These are phyloP conservation scores for Vanilla planifolia DNA, from an alignment of 106 monocot species.

Conservation along the genomic window DNA sequence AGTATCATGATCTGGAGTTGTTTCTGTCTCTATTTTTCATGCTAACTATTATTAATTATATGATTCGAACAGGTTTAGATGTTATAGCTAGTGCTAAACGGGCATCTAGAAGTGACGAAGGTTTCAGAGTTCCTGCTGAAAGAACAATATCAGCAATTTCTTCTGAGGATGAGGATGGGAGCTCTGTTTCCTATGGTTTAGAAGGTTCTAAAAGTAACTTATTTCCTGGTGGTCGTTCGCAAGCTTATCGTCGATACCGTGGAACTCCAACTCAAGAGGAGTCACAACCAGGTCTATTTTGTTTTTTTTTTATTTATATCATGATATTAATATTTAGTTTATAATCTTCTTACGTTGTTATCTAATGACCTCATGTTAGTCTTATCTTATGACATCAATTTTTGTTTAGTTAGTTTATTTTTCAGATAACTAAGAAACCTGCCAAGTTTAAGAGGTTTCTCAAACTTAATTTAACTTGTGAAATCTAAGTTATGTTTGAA, in stretches of 20 bases:
- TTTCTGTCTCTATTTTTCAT: constrained; percentile 3
- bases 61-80: constrained; percentile 54
- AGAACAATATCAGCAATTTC: constrained; percentile 22
- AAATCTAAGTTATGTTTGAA: too few species aligned
- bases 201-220: constrained; percentile 16
- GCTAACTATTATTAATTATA: not conserved
- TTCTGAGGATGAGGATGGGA: constrained; percentile 60
- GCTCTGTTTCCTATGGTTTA: constrained; percentile 2
- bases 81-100: constrained; percentile 60
- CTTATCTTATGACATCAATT: too few species aligned
- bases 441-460: too few species aligned
- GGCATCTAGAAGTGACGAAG: constrained; percentile 21
- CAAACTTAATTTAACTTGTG: too few species aligned
- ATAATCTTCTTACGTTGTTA: too few species aligned
- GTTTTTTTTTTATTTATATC: too few species aligned
- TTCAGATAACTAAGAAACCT: too few species aligned
- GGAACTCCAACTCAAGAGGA: constrained; percentile 33
- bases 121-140: constrained; percentile 47
- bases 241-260: constrained; percentile 55
- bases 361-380: too few species aligned
- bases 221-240: constrained; percentile 8
- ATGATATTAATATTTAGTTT: too few species aligned
- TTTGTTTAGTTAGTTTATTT: too few species aligned
- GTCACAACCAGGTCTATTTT: constrained; percentile 27
- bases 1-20: too few species aligned